Evolutionary conservation across 2,329 filamentous ascomycete species (phyloP).

Genomic region (Colletotrichum abscissum): DNA sequence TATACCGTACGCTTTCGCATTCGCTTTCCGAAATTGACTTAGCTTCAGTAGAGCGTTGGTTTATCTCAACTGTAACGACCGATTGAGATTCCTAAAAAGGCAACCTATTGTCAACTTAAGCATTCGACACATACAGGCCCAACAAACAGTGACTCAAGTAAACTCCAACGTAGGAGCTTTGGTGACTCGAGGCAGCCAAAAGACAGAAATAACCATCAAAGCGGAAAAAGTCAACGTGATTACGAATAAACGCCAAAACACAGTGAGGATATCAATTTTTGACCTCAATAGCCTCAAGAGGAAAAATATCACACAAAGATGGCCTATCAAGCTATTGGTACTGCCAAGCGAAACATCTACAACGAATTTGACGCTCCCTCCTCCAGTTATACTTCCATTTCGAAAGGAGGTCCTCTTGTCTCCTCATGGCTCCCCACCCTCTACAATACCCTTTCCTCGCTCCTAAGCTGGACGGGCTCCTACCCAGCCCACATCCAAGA

Average conservation of each 20-base stretch:
- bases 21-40: neutral
- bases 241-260: neutral
- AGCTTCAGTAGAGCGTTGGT: neutral
- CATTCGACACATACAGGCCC: neutral
- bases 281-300: neutral
- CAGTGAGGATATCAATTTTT: neutral
- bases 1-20: neutral
- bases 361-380: neutral
- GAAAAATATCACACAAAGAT: neutral
- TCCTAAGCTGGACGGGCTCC: conserved; percentile 17
- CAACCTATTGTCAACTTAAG: neutral
- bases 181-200: neutral
- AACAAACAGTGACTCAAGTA: neutral
- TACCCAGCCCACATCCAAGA: conserved; percentile 15
- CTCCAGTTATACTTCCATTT: neutral
- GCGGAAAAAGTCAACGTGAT: neutral
- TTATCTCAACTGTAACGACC: neutral
- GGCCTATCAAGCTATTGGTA: neutral
- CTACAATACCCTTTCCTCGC: neutral
- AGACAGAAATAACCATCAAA: neutral
- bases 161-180: neutral
- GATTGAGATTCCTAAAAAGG: neutral
- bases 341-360: conserved; percentile 4
- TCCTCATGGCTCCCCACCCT: conserved; percentile 14
- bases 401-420: neutral